Percentiles rank a stretch among this genome's conserved stretches.
These are phyloP conservation scores for Clitopilus hobsonii DNA, from an alignment of 768 basidiomycete genomes.

Conservation along the genomic window DNA sequence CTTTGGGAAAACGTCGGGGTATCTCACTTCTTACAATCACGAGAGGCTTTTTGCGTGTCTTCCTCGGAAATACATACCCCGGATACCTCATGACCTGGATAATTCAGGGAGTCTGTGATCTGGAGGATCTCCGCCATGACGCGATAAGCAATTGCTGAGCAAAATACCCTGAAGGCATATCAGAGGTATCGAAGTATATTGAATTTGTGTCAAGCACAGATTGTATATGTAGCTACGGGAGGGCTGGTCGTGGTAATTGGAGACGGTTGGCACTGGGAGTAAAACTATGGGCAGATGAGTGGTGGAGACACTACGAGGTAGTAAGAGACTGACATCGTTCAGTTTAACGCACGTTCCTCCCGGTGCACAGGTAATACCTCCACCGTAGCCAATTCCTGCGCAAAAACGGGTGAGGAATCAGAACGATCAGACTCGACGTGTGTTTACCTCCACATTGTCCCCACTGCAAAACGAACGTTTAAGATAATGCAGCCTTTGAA, in stretches of 20 bases:
- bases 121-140: background rate
- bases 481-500: background rate
- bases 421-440: background rate
- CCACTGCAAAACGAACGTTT: background rate
- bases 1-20: background rate
- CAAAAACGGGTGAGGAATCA: background rate
- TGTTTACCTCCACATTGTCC: background rate
- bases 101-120: background rate
- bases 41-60: background rate
- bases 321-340: background rate
- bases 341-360: background rate
- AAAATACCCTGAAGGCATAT: no score
- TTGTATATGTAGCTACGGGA: background rate
- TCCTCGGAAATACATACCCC: background rate
- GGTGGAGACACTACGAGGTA: background rate
- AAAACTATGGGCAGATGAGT: background rate
- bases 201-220: no score
- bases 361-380: background rate
- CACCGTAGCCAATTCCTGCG: background rate
- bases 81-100: background rate
- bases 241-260: background rate
- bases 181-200: no score
- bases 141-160: no score
- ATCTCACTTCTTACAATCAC: background rate
- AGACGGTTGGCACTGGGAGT: background rate